Evolutionary conservation across 768 basidiomycete species (phyloP).

Genomic region (Wakefieldia striispora): DNA sequence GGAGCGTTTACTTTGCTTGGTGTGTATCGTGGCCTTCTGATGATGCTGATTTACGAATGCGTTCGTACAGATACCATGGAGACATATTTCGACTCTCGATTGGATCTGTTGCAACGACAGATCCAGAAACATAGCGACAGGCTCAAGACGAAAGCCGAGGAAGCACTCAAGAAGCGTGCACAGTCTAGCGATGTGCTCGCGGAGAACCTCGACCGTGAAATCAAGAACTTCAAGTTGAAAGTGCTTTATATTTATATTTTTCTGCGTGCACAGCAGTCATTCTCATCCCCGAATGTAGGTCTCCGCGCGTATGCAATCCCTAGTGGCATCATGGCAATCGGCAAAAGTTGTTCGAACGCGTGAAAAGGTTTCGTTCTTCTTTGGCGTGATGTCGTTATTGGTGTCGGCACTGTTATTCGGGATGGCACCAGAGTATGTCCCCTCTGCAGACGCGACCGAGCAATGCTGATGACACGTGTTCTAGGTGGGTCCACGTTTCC

Average conservation of each 20-base stretch:
- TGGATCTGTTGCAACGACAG: slow-evolving; percentile 78
- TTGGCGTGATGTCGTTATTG: slow-evolving; percentile 88
- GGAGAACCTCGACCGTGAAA: slow-evolving; percentile 82
- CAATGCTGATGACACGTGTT: slow-evolving; percentile 12
- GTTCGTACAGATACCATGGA: slow-evolving; percentile 76
- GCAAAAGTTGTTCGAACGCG: slow-evolving; percentile 82
- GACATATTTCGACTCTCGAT: slow-evolving; percentile 91
- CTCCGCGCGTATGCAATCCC: slow-evolving; percentile 69
- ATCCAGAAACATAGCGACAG: slow-evolving; percentile 85
- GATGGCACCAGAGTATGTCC: slow-evolving; percentile 74
- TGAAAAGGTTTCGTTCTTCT: slow-evolving; percentile 88
- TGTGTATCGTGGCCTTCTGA: slow-evolving; percentile 33
- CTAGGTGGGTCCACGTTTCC: slow-evolving; percentile 82
- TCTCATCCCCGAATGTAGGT: slow-evolving; percentile 48
- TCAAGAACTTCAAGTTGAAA: slow-evolving; percentile 84
- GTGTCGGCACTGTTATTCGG: slow-evolving; percentile 85
- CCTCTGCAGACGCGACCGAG: neutral
- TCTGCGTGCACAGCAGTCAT: neutral
- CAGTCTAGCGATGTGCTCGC: slow-evolving; percentile 59
- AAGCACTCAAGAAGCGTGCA: slow-evolving; percentile 64
- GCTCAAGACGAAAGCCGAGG: slow-evolving; percentile 79
- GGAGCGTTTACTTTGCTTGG: slow-evolving; percentile 86
- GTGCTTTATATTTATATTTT: slow-evolving; percentile 39
- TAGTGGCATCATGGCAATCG: slow-evolving; percentile 90
- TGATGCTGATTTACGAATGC: neutral